phyloP scores from a whole-genome alignment of 306 rosid species.

The Pterocarpus macrocarpus region DNA sequence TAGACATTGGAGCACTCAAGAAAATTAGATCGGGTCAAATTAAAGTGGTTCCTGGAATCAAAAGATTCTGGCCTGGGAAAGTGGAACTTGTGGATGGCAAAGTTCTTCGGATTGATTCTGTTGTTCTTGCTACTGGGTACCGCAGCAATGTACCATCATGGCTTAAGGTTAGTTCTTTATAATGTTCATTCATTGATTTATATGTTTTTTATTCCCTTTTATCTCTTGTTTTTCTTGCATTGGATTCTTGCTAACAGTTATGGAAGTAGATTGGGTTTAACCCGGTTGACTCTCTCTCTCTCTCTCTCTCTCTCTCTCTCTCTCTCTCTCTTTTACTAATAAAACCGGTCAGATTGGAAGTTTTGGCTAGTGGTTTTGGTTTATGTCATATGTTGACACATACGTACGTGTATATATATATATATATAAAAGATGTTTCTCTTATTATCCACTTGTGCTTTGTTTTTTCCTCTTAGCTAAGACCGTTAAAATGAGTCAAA shows the following conservation, averaged over 20 bases:
- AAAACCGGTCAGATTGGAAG: slow-evolving; percentile 43
- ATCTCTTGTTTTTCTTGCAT: slow-evolving; percentile 24
- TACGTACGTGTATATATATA: too few species aligned
- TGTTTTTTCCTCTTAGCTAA: too few species aligned
- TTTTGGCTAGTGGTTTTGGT: slow-evolving; percentile 37
- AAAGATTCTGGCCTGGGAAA: slow-evolving; percentile 63
- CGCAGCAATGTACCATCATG: slow-evolving; percentile 97
- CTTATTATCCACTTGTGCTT: slow-evolving; percentile 17
- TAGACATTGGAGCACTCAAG: slow-evolving; percentile 84
- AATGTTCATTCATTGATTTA: not conserved
- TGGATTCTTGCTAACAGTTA: slow-evolving; percentile 40
- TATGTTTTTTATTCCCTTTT: not conserved
- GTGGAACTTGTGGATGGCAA: slow-evolving; percentile 82
- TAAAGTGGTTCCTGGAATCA: slow-evolving; percentile 88
- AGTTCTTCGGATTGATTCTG: slow-evolving; percentile 72
- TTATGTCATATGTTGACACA: too few species aligned
- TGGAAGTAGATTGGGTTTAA: slow-evolving; percentile 31
- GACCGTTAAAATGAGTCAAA: too few species aligned
- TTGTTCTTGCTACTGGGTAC: slow-evolving; percentile 93
- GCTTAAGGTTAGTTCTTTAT: slow-evolving; percentile 74
- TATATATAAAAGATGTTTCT: not conserved
- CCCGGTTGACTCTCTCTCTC: slow-evolving; percentile 27
- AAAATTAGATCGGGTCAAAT: slow-evolving; percentile 78
- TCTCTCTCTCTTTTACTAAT: not conserved
- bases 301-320: slow-evolving; percentile 35